Evolutionary conservation across 2,329 filamentous ascomycete species (phyloP).

Genomic region (Amauroascus niger): DNA sequence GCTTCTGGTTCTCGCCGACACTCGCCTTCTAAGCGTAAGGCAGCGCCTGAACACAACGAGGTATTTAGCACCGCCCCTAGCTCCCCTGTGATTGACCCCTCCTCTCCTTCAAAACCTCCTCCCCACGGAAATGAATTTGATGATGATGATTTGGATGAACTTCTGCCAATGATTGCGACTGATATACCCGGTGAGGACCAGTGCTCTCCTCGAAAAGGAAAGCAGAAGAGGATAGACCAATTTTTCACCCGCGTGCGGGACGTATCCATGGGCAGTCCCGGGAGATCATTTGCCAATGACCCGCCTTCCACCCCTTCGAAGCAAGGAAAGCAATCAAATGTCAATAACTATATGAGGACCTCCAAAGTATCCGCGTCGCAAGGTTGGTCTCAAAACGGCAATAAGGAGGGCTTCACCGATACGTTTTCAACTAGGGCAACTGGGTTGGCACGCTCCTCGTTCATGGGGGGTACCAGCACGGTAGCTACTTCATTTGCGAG

Average conservation of each 20-base stretch:
- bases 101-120: neutral
- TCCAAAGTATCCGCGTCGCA: neutral
- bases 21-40: constrained; percentile 17
- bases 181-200: constrained; percentile 16
- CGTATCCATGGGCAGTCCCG: neutral
- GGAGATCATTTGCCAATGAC: neutral
- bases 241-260: neutral
- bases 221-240: constrained; percentile 17
- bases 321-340: neutral
- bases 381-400: neutral
- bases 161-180: constrained; percentile 16
- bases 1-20: neutral
- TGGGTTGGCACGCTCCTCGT: neutral
- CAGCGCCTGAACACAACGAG: constrained; percentile 16
- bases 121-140: constrained; percentile 14
- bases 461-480: constrained; percentile 4
- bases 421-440: constrained; percentile 9
- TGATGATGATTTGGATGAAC: constrained; percentile 17
- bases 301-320: neutral
- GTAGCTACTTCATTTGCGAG: constrained; percentile 12
- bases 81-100: constrained; percentile 15
- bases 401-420: neutral
- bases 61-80: constrained; percentile 24
- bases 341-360: constrained; percentile 5
- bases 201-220: constrained; percentile 15